Evolutionary conservation across 176 grass and related monocot genomes (phyloP).

Genomic region (Canna indica): DNA sequence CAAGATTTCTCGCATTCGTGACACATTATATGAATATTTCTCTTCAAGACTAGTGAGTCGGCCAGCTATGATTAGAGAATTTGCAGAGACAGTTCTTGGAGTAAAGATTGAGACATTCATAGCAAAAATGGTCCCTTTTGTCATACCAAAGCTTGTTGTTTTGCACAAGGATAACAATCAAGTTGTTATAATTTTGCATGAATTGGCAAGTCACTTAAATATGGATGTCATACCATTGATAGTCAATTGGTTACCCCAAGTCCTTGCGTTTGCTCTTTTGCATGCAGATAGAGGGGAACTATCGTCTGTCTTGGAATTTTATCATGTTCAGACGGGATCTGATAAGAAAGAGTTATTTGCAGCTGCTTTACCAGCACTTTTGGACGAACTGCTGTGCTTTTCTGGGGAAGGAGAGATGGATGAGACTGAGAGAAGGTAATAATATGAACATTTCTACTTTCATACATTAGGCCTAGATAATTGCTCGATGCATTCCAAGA

Average conservation of each 20-base stretch:
- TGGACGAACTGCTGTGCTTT: constrained; percentile 94
- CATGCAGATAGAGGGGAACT: constrained; percentile 57
- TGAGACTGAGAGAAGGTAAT: constrained; percentile 60
- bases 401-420: constrained; percentile 53
- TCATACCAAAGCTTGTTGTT: constrained; percentile 85
- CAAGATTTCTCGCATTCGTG: constrained; percentile 45
- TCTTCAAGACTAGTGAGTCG: constrained; percentile 50
- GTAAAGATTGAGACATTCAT: constrained; percentile 68
- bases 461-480: not conserved
- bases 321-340: constrained; percentile 57
- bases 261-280: constrained; percentile 75
- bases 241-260: constrained; percentile 61
- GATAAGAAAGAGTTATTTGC: constrained; percentile 87
- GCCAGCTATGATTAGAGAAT: constrained; percentile 53
- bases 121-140: constrained; percentile 64
- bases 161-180: constrained; percentile 54
- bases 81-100: constrained; percentile 65
- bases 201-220: constrained; percentile 56
- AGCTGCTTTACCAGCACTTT: constrained; percentile 72
- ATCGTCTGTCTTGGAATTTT: constrained; percentile 78
- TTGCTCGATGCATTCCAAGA: not conserved
- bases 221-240: constrained; percentile 46
- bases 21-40: constrained; percentile 70
- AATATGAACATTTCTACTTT: not conserved
- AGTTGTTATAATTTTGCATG: constrained; percentile 55